These are phyloP conservation scores for Musa acuminata DNA, from an alignment of 176 grass and related monocot species.

Conservation along the genomic window DNA sequence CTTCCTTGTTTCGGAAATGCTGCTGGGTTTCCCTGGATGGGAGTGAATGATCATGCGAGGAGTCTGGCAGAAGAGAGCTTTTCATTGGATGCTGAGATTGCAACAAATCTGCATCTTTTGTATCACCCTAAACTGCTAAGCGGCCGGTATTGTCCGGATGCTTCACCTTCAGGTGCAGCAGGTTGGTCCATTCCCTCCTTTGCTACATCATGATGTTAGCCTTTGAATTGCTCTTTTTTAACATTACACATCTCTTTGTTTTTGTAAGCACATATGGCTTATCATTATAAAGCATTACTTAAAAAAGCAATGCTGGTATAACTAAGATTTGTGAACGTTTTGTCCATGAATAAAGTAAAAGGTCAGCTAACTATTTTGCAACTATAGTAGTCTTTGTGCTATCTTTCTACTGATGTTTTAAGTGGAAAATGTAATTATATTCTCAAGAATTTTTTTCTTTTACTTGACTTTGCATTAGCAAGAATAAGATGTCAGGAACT, in stretches of 20 bases:
- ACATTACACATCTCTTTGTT: neutral
- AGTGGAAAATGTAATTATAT: neutral
- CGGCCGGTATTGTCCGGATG: slow-evolving; percentile 84
- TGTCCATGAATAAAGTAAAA: neutral
- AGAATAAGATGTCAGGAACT: neutral
- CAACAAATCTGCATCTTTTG: slow-evolving; percentile 68
- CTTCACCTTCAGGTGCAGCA: slow-evolving; percentile 92
- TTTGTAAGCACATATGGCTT: neutral
- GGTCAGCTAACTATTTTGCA: neutral
- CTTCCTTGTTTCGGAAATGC: slow-evolving; percentile 86
- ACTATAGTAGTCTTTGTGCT: neutral
- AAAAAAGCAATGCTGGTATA: neutral
- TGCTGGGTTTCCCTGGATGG: slow-evolving; percentile 81
- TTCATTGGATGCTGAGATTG: slow-evolving; percentile 59
- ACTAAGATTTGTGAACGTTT: neutral
- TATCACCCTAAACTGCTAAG: slow-evolving; percentile 83
- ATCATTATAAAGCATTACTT: neutral
- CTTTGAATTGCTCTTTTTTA: neutral
- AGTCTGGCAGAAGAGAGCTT: slow-evolving; percentile 54
- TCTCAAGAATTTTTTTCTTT: neutral
- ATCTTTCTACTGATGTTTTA: neutral
- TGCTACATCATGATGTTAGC: neutral
- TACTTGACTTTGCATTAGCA: neutral
- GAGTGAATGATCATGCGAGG: slow-evolving; percentile 51
- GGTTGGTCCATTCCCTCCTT: slow-evolving; percentile 33